phyloP scores from a whole-genome alignment of 805 yeast species.

The Candida corydali region DNA sequence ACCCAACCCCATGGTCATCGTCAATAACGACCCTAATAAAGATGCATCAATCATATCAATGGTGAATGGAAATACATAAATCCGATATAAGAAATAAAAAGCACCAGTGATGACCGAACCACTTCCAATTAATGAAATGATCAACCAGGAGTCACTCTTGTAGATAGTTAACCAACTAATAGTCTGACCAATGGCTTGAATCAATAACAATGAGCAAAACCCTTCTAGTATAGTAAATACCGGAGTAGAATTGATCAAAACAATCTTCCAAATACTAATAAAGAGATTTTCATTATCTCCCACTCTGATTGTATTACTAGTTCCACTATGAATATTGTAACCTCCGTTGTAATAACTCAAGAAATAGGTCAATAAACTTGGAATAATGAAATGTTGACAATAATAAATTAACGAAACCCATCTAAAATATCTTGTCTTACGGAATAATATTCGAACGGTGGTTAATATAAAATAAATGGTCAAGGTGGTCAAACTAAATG shows the following conservation, averaged over 20 bases:
- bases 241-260: conserved; percentile 80
- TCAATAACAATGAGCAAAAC: conserved; percentile 83
- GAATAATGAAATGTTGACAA: conserved; percentile 77
- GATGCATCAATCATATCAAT: conserved; percentile 75
- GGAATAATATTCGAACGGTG: conserved; percentile 57
- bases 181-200: conserved; percentile 87
- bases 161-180: conserved; percentile 60
- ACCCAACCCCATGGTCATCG: conserved; percentile 70
- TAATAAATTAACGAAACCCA: conserved; percentile 58
- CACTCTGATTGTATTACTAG: too few relatives aligned
- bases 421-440: conserved; percentile 37
- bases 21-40: conserved; percentile 78
- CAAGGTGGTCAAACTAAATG: conserved; percentile 66
- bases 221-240: conserved; percentile 89
- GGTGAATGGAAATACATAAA: conserved; percentile 72
- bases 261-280: conserved; percentile 57
- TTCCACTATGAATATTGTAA: conserved; percentile 1
- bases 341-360: conserved; percentile 44
- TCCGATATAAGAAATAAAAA: conserved; percentile 73
- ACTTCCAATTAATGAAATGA: conserved; percentile 64
- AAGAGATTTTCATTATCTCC: background rate
- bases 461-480: conserved; percentile 66
- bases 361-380: conserved; percentile 71
- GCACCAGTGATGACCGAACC: conserved; percentile 75
- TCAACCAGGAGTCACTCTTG: conserved; percentile 75